Percentiles rank a stretch among this genome's conserved stretches.
Evolutionary conservation across 2,329 filamentous ascomycete genomes (phyloP).

Genomic region (Penicillium rolfsii): DNA sequence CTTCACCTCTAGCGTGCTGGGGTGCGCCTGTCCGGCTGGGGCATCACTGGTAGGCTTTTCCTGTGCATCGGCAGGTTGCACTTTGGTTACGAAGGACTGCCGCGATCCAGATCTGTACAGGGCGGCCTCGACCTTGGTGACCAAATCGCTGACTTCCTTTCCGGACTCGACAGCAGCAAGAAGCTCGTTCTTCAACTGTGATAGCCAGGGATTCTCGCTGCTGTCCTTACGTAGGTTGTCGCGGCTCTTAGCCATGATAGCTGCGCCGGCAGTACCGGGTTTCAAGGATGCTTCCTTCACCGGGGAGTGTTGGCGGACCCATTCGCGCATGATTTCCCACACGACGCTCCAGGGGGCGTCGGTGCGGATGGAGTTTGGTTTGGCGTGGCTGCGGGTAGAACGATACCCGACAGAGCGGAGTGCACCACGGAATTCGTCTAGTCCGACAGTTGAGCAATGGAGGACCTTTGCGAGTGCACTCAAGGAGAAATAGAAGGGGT

Average conservation of each 20-base stretch:
- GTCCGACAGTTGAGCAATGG: conserved; percentile 77
- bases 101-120: conserved; percentile 43
- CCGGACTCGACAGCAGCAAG: conserved; percentile 39
- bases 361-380: conserved; percentile 87
- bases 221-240: conserved; percentile 36
- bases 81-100: conserved; percentile 21
- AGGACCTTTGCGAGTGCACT: conserved; percentile 74
- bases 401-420: conserved; percentile 78
- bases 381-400: conserved; percentile 84
- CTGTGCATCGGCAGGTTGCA: conserved; percentile 3
- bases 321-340: conserved; percentile 93
- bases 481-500: conserved; percentile 86
- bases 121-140: conserved; percentile 50
- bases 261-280: conserved; percentile 70
- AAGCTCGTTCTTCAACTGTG: conserved; percentile 42
- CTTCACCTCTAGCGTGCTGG: conserved; percentile 61
- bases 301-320: conserved; percentile 78
- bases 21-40: conserved; percentile 23
- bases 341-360: conserved; percentile 87
- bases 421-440: conserved; percentile 78
- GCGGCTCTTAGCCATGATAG: conserved; percentile 61
- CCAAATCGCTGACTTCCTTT: conserved; percentile 43
- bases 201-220: conserved; percentile 37
- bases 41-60: background rate
- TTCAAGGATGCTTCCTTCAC: conserved; percentile 73